Evolutionary conservation across 2,329 filamentous ascomycete genomes (phyloP), one percentile per base, ranked within the genome.

Genomic region (Neonectria hederae): DNA sequence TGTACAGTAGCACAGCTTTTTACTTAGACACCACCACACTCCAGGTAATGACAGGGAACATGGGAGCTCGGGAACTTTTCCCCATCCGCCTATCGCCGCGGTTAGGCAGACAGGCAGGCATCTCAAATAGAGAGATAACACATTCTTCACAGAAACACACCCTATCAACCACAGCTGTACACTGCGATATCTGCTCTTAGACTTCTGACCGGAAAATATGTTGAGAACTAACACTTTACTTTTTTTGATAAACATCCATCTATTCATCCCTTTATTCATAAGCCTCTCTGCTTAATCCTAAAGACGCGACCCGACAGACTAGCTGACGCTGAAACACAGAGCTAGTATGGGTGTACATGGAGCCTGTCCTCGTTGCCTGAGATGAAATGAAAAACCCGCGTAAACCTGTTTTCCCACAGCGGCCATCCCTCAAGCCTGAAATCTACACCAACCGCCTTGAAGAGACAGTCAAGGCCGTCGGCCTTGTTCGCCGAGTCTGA

Each of bases 21-120:
- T 59, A 64, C 48, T 54, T 73, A 68, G 64, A 71, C 60, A 65
- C 32, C 54, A 65, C 63, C 45, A 59, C 59, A 65, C 63, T 65
- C 52, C 53, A 35, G 54, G 21, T 54, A 54, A 54, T 43, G 54
- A 48, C 49, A 38, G 45, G 45, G 42, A 62, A 42, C 40, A 45
- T 28, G 24, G 42, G 28, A 35, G 13, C n/a, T 24, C 45, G n/a
- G n/a, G 30, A n/a, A 38, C n/a, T 32, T 17, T 45, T 49, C 43
- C 19, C 43, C 42, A 54, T 53, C 51, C 42, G 19, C 19, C 38
- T 28, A 38, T 21, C 46, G 28, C 28, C 38, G 42, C 43, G 24
- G 30, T 43, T 35, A 42, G 32, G 22, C 43, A 54, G 35, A 35
- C 4, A 19, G 14, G 26, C 55, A 49, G 57, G 46, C 46, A 61